phyloP scores from a whole-genome alignment of 2,329 filamentous ascomycete genomes.

The Claviceps citrina region DNA sequence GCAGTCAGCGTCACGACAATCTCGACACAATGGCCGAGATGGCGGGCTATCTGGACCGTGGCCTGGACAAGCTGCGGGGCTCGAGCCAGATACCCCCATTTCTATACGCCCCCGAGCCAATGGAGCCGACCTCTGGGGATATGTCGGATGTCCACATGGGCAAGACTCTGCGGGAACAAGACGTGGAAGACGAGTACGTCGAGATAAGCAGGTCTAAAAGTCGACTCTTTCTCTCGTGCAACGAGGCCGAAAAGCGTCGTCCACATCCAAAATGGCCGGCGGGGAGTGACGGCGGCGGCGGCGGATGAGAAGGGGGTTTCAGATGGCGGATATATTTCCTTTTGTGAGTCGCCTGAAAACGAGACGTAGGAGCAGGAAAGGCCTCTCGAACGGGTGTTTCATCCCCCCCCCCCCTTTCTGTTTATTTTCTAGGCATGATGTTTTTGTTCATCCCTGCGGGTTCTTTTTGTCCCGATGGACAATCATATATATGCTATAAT shows the following conservation, averaged over 20 bases:
- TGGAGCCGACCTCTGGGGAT: constrained; percentile 14
- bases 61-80: constrained; percentile 28
- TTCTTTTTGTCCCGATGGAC: no score
- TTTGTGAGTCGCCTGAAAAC: no score
- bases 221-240: constrained; percentile 1
- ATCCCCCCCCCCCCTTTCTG: no score
- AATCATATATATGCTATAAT: no score
- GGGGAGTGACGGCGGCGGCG: constrained; percentile 16
- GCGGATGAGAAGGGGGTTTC: constrained; percentile 10
- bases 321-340: no score
- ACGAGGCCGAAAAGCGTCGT: constrained; percentile 5
- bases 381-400: no score
- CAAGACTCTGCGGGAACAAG: constrained; percentile 11
- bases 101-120: constrained; percentile 14
- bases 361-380: no score
- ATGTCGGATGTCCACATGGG: constrained; percentile 15
- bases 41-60: constrained; percentile 32
- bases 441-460: no score
- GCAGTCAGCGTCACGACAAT: constrained; percentile 18
- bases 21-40: constrained; percentile 31
- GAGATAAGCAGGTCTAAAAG: constrained; percentile 17
- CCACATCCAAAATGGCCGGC: constrained; percentile 9
- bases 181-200: constrained; percentile 21
- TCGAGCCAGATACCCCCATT: constrained; percentile 8
- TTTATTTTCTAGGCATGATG: no score